Percentiles rank a stretch among this genome's conserved stretches.
Evolutionary conservation across 2,329 filamentous ascomycete genomes (phyloP).

Genomic region (Phyllosticta citribraziliensis): DNA sequence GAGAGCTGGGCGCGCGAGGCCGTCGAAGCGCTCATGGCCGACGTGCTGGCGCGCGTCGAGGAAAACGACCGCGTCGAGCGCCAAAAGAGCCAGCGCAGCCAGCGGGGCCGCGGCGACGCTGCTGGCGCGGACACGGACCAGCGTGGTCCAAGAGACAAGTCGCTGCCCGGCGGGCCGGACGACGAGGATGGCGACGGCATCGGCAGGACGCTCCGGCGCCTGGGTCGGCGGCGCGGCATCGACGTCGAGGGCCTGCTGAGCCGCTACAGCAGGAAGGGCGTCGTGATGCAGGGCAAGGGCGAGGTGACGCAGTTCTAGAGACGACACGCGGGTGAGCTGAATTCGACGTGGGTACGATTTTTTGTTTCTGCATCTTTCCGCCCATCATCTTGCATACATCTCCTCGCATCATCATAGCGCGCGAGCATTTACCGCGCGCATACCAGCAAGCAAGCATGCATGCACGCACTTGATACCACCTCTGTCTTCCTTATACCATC

Average conservation of each 20-base stretch:
- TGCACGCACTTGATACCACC: not conserved
- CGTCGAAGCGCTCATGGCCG: not conserved
- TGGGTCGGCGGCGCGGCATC: not conserved
- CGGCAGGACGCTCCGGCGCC: not conserved
- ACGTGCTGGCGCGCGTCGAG: not conserved
- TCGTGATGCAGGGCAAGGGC: not conserved
- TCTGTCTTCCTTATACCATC: not conserved
- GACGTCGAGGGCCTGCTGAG: not conserved
- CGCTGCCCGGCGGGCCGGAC: not conserved
- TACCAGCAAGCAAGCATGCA: not conserved
- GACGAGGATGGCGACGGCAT: not conserved
- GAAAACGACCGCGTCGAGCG: not conserved
- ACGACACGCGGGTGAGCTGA: not conserved
- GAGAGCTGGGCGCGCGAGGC: not conserved
- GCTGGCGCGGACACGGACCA: not conserved
- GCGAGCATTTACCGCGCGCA: not conserved
- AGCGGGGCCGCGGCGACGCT: not conserved
- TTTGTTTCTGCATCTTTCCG: not conserved
- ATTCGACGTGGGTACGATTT: not conserved
- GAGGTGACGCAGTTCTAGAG: not conserved
- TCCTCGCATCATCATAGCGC: not conserved
- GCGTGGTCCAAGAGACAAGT: not conserved
- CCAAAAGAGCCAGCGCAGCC: not conserved
- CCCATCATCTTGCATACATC: not conserved
- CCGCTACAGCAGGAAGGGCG: not conserved